Percentiles rank a stretch among this genome's conserved stretches.
phyloP scores from a whole-genome alignment of 495 filamentous ascomycete species.

The Extremus antarcticus region DNA sequence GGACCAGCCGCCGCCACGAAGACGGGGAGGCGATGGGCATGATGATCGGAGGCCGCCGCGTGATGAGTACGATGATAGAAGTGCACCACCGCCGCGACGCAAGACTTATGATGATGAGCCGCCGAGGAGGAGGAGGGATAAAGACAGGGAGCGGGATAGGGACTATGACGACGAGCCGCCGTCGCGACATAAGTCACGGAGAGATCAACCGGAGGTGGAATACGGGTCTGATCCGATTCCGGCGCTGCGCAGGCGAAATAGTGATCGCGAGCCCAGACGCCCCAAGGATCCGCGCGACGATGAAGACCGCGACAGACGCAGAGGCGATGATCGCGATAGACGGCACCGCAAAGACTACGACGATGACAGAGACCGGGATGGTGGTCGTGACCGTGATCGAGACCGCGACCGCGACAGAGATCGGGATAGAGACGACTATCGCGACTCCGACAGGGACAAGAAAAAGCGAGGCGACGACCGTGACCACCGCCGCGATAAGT shows the following conservation, averaged over 20 bases:
- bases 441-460: conserved; percentile 5
- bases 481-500: background rate
- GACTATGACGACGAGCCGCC: conserved; percentile 15
- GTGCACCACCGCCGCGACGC: background rate
- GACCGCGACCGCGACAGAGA: background rate
- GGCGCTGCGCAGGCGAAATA: conserved; percentile 4
- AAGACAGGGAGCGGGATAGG: background rate
- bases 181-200: conserved; percentile 5
- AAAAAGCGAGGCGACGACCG: background rate
- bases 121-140: background rate
- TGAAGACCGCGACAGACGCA: conserved; percentile 7
- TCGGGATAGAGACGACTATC: conserved; percentile 4
- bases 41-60: conserved; percentile 4
- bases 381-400: background rate
- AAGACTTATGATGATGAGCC: conserved; percentile 1
- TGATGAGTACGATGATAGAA: conserved; percentile 2
- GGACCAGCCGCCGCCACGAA: background rate
- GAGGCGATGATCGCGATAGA: conserved; percentile 8
- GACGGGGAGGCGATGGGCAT: background rate
- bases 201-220: conserved; percentile 7
- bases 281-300: conserved; percentile 1
- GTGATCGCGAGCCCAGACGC: background rate
- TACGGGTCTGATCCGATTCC: conserved; percentile 17
- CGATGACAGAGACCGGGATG: conserved; percentile 11
- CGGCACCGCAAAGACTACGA: conserved; percentile 5